Percentiles rank a stretch among this genome's conserved stretches.
phyloP scores from a whole-genome alignment of 2,329 filamentous ascomycete species.

The Colletotrichum sp. region DNA sequence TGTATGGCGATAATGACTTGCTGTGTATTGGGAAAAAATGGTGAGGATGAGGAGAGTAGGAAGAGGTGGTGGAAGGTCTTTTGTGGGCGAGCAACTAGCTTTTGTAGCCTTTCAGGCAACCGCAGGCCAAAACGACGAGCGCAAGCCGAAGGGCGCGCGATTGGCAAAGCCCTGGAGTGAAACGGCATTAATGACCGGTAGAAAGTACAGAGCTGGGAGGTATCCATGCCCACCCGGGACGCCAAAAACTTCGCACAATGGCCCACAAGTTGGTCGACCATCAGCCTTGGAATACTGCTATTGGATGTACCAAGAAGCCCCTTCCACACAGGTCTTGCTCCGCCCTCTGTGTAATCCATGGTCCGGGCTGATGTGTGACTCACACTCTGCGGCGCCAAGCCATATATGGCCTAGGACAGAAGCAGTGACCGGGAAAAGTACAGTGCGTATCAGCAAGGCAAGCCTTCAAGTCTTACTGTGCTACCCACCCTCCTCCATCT shows the following conservation, averaged over 20 bases:
- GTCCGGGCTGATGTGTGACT: constrained; percentile 6
- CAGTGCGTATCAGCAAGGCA: background rate
- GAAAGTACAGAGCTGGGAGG: background rate
- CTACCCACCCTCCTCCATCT: background rate
- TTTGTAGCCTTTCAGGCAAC: constrained; percentile 17
- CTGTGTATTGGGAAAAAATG: constrained; percentile 57
- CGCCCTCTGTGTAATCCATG: background rate
- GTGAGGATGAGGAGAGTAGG: constrained; percentile 36
- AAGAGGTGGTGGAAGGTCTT: constrained; percentile 31
- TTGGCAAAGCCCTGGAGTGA: constrained; percentile 5
- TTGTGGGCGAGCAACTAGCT: constrained; percentile 27
- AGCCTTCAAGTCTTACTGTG: background rate
- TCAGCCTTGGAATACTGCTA: background rate
- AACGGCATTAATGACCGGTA: background rate
- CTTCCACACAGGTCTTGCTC: background rate
- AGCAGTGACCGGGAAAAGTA: background rate
- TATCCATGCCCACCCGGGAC: background rate
- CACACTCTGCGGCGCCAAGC: constrained; percentile 1
- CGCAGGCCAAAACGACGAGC: background rate
- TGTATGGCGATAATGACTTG: constrained; percentile 5
- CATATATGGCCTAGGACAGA: background rate
- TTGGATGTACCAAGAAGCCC: constrained; percentile 17
- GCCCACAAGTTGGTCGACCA: background rate
- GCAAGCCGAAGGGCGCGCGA: background rate
- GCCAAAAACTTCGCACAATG: background rate